Conservation (phyloP, 306 rosid genomes). For the Cajanus cajan region DNA sequence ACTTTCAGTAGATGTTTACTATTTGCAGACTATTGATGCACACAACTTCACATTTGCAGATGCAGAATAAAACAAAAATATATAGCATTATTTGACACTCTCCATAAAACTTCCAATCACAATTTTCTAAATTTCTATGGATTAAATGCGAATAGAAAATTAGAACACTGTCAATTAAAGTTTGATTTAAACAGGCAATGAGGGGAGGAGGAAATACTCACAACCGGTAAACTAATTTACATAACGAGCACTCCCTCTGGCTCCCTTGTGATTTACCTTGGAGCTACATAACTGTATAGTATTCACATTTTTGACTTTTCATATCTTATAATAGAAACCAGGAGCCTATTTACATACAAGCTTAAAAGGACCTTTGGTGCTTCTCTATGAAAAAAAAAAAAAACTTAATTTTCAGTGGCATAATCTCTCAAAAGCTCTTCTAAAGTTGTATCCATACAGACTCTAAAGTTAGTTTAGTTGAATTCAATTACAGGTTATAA, state of each 20-base stretch:
- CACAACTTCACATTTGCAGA: background rate
- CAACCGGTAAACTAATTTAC: background rate
- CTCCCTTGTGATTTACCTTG: background rate
- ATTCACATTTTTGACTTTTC: background rate
- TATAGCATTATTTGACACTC: background rate
- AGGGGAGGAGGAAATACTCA: background rate
- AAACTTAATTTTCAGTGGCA: no score
- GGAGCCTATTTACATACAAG: no score
- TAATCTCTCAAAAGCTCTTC: no score
- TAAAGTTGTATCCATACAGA: no score
- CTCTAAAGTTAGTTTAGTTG: background rate
- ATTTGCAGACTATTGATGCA: background rate
- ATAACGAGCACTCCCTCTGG: background rate
- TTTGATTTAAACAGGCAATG: background rate
- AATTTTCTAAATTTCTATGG: background rate
- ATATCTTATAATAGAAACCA: background rate
- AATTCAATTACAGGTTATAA: background rate
- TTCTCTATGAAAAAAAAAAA: no score
- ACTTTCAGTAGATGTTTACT: background rate
- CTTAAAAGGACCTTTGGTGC: no score
- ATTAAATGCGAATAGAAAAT: background rate
- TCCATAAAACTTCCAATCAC: background rate
- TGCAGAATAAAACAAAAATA: background rate
- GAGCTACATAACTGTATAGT: background rate
- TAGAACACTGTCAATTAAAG: background rate